These are phyloP conservation scores for Melanomma pulvis-pyrius DNA, from an alignment of 495 filamentous ascomycete genomes.

Conservation along the genomic window DNA sequence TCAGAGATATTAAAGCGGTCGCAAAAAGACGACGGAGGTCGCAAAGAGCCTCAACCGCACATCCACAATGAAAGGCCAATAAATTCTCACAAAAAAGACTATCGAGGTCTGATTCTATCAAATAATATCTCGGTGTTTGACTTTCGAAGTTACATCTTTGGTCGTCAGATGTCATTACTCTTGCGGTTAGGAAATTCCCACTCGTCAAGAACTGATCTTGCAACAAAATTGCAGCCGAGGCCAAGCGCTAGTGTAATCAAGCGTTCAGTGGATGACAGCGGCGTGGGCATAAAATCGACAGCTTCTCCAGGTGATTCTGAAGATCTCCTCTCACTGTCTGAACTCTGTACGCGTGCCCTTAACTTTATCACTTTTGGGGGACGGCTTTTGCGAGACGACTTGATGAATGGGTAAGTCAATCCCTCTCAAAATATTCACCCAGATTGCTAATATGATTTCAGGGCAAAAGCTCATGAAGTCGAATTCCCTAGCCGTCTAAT, in stretches of 20 bases:
- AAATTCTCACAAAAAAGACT: slow-evolving; percentile 73
- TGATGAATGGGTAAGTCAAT: slow-evolving; percentile 50
- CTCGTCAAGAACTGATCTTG: slow-evolving; percentile 34
- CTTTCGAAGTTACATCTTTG: slow-evolving; percentile 92
- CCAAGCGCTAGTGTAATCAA: slow-evolving; percentile 22
- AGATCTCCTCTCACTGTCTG: slow-evolving; percentile 73
- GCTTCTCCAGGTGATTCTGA: slow-evolving; percentile 60
- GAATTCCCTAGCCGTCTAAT: slow-evolving; percentile 55
- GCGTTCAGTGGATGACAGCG: slow-evolving; percentile 29
- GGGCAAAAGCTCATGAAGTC: slow-evolving; percentile 21
- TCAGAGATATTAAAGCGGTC: slow-evolving; percentile 28
- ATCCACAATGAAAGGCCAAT: slow-evolving; percentile 70
- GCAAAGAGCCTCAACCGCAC: slow-evolving; percentile 62
- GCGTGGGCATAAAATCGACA: slow-evolving; percentile 17
- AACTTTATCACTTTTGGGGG: slow-evolving; percentile 80
- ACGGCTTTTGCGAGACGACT: slow-evolving; percentile 74
- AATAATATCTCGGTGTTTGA: slow-evolving; percentile 98
- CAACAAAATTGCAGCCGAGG: slow-evolving; percentile 26
- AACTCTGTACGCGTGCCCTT: slow-evolving; percentile 75
- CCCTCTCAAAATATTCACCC: background rate
- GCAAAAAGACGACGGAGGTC: slow-evolving; percentile 45
- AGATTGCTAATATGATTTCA: slow-evolving; percentile 13
- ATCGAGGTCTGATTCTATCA: slow-evolving; percentile 89
- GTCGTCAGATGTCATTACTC: slow-evolving; percentile 80
- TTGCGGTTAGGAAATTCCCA: slow-evolving; percentile 75